Evolutionary conservation across 1,139 yeast species (phyloP), one percentile per base, ranked within the genome.

Genomic region (Kazachstania sp.): DNA sequence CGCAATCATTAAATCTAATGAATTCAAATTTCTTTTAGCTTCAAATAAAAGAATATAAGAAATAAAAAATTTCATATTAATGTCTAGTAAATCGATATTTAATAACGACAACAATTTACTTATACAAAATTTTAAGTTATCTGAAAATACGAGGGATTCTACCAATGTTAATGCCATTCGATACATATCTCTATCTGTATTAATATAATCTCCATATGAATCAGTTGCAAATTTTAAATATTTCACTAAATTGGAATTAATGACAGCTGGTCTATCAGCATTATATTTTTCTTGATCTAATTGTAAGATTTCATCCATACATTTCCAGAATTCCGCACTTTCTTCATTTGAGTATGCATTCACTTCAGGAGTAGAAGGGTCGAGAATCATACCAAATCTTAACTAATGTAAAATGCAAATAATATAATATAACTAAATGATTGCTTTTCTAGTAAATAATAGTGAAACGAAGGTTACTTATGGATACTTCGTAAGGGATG

Each of bases 41-140:
- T 77, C 78, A 44, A 74, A 65, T 34, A 75, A 60, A 28, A 80
- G 55, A 4, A 79, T 66, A 54, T 77, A 77, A 9, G 81, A 77
- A 15, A 77, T 69, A 9, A 71, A 61, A 40, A 75, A 67, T 43
- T 70, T 67, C 56, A 66, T 60, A 47, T 70, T 70, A 43, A 66
- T 63, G 15, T 69, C 70, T 11, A 71, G 59, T 0, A 68, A 49
- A 45, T 68, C 71, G 8, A 68, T 62, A 37, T 63, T 63, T 45
- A 74, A 50, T 38, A 74, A 54, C 0, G 77, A 71, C n/a, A 73
- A 57, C 61, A 72, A 59, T 54, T 74, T 74, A 36, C 78, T 62
- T 3, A 74, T 51, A 50, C 78, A 74, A 54, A 74, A 75, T 30
- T 63, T 64, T 43, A 60, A 55, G 47, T 73, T 66, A 1, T 52